These are phyloP conservation scores for Plasmopara viticola DNA, from an alignment of 352 stramenopile species.

Conservation along the genomic window DNA sequence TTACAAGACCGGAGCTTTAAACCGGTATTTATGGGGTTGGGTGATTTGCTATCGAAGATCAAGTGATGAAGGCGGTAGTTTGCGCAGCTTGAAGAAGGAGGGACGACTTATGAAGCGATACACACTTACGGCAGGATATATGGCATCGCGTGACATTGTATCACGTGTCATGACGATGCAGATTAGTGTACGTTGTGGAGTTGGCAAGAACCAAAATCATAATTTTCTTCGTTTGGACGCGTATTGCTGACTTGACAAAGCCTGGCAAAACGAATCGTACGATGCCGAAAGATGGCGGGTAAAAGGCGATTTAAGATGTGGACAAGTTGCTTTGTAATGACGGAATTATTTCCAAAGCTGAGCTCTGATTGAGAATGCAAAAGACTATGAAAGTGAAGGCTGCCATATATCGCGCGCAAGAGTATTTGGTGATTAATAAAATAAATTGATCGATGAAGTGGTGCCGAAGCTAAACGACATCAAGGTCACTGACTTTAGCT, in stretches of 20 bases:
- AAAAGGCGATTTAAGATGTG: conserved; percentile 83
- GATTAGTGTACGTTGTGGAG: conserved; percentile 92
- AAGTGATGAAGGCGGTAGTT: conserved; percentile 93
- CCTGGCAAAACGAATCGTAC: conserved; percentile 80
- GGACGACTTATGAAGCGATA: conserved; percentile 96
- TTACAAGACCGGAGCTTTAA: conserved; percentile 95
- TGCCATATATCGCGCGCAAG: conserved; percentile 49
- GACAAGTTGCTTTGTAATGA: conserved; percentile 88
- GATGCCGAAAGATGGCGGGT: conserved; percentile 77
- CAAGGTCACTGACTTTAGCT: conserved; percentile 91
- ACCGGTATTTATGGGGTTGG: conserved; percentile 97
- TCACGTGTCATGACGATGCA: conserved; percentile 96
- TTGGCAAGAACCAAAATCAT: conserved; percentile 90
- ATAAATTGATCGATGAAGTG: conserved; percentile 84
- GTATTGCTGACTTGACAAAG: conserved; percentile 92
- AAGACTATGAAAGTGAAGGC: conserved; percentile 52
- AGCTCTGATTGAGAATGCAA: conserved; percentile 74
- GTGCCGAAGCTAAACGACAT: conserved; percentile 90
- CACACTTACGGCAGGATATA: conserved; percentile 93
- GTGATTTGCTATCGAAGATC: conserved; percentile 97
- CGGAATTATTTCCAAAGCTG: conserved; percentile 67
- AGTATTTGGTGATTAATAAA: conserved; percentile 75
- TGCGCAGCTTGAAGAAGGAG: conserved; percentile 92
- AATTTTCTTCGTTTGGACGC: conserved; percentile 95
- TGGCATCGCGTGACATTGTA: conserved; percentile 94